Evolutionary conservation across 306 rosid genomes (phyloP).

Genomic region (Calophaca sinica): DNA sequence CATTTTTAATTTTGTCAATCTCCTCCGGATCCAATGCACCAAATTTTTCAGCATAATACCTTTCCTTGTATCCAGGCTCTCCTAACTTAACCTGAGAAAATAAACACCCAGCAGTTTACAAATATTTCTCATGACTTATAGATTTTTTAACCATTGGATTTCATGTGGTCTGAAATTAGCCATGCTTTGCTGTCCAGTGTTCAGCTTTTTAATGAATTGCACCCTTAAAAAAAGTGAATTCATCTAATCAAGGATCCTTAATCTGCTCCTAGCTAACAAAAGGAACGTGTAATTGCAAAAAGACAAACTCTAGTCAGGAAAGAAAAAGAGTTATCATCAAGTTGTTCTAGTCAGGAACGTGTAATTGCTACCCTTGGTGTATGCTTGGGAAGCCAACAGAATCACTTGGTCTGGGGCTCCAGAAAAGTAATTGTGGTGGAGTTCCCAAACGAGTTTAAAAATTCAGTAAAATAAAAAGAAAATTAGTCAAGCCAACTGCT

Average conservation of each 20-base stretch:
- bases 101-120: constrained; percentile 17
- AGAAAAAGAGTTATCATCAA: constrained; percentile 12
- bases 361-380: constrained; percentile 19
- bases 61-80: constrained; percentile 94
- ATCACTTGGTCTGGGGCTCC: constrained; percentile 29
- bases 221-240: constrained; percentile 8
- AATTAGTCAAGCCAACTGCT: constrained; percentile 14
- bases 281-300: constrained; percentile 18
- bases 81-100: constrained; percentile 82
- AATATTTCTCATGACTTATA: constrained; percentile 27
- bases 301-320: constrained; percentile 18
- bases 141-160: constrained; percentile 23
- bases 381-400: constrained; percentile 33
- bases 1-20: constrained; percentile 68
- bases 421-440: not conserved
- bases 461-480: constrained; percentile 23
- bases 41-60: constrained; percentile 94
- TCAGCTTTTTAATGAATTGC: constrained; percentile 24
- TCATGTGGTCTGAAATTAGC: constrained; percentile 16
- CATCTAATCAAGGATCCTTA: constrained; percentile 23
- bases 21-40: constrained; percentile 63
- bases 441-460: constrained; percentile 16
- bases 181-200: not conserved
- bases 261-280: constrained; percentile 16
- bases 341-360: too few species aligned